phyloP scores from a whole-genome alignment of 2,329 filamentous ascomycete genomes.

The Aspergillus flavus region DNA sequence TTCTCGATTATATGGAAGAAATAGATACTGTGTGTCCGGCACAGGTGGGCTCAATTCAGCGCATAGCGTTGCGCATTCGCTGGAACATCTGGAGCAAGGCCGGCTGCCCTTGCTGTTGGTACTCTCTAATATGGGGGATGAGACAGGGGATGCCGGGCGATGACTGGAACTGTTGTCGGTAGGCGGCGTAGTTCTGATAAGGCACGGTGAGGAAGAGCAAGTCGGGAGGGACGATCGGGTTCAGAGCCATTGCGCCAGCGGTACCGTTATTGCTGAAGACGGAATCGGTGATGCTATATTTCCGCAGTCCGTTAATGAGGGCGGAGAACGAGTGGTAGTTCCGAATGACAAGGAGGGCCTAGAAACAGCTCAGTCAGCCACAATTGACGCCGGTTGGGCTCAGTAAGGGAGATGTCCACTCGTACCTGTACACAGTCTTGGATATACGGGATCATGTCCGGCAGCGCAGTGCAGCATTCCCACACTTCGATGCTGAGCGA shows the following conservation, averaged over 20 bases:
- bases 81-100: constrained; percentile 33
- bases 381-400: background rate
- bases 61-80: constrained; percentile 23
- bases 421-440: constrained; percentile 40
- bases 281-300: constrained; percentile 31
- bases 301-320: constrained; percentile 39
- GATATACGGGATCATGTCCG: constrained; percentile 34
- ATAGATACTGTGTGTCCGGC: background rate
- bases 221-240: constrained; percentile 28
- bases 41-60: background rate
- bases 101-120: constrained; percentile 29
- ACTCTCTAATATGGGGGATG: constrained; percentile 40
- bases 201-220: constrained; percentile 32
- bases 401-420: too few species aligned
- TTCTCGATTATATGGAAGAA: background rate
- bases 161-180: constrained; percentile 36
- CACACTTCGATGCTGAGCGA: constrained; percentile 35
- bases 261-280: constrained; percentile 16
- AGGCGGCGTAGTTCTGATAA: constrained; percentile 37
- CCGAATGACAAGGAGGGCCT: constrained; percentile 33
- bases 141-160: constrained; percentile 44
- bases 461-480: constrained; percentile 43
- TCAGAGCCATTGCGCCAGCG: constrained; percentile 23
- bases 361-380: background rate
- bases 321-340: constrained; percentile 45